Conservation (phyloP, 139 green algal genomes). For the Klebsormidium nitens region DNA sequence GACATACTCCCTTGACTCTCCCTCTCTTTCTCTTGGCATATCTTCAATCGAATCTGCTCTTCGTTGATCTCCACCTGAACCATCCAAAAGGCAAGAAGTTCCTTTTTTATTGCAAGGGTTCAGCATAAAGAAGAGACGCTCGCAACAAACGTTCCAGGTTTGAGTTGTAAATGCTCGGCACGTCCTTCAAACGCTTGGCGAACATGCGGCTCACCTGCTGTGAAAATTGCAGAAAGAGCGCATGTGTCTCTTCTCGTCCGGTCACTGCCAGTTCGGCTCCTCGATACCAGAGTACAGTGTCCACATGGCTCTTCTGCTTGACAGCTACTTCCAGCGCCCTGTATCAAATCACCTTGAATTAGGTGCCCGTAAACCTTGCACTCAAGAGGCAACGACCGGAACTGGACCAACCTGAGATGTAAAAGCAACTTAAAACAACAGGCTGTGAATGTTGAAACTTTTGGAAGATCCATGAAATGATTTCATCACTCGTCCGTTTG, state of each 20-base stretch:
- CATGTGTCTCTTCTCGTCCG: not conserved
- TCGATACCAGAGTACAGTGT: slow-evolving; percentile 64
- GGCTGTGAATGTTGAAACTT: no score
- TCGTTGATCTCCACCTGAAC: not conserved
- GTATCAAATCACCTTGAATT: not conserved
- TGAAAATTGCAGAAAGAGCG: slow-evolving; percentile 8
- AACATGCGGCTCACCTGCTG: slow-evolving; percentile 5
- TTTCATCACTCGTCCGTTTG: no score
- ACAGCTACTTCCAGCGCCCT: slow-evolving; percentile 62
- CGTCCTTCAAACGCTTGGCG: not conserved
- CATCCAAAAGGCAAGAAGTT: not conserved
- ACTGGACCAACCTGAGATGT: no score
- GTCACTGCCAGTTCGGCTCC: slow-evolving; percentile 6
- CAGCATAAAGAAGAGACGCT: not conserved
- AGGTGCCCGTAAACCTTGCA: no score
- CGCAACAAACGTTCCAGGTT: not conserved
- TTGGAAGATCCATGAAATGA: no score
- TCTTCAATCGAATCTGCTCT: not conserved
- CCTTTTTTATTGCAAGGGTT: not conserved
- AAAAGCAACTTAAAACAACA: no score
- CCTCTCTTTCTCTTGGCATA: not conserved
- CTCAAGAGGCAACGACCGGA: no score
- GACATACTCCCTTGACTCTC: no score
- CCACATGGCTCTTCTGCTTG: slow-evolving; percentile 62
- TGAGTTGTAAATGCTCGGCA: not conserved